A percentile compares a stretch with the other conserved stretches of the same genome.
Conservation (phyloP, 768 basidiomycete species). For the Mycena galopus region DNA sequence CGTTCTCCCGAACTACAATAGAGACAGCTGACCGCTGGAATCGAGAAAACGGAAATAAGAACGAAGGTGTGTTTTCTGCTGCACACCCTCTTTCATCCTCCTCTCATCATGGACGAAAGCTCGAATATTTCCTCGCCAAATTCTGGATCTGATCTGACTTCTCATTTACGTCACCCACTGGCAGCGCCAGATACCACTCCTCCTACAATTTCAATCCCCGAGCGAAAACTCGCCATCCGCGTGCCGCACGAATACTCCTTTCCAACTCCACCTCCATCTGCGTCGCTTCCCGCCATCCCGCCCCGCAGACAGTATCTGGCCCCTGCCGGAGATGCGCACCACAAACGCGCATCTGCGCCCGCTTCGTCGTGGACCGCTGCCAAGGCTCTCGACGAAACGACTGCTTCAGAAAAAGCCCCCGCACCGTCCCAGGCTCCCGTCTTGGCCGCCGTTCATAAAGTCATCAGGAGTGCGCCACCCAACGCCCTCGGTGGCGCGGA, state of each 20-base stretch:
- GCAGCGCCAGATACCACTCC: neutral
- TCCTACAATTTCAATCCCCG: neutral
- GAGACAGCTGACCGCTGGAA: no score
- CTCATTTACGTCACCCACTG: neutral
- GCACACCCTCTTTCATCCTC: no score
- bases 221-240: constrained; percentile 29
- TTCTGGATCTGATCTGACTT: neutral
- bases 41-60: no score
- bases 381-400: neutral
- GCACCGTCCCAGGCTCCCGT: neutral
- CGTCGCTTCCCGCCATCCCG: constrained; percentile 26
- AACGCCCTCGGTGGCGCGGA: neutral
- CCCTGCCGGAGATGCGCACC: constrained; percentile 12
- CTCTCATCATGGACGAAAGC: no score
- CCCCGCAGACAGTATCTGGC: constrained; percentile 13
- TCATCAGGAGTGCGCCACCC: neutral
- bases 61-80: no score
- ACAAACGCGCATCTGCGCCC: constrained; percentile 11
- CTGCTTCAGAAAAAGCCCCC: neutral
- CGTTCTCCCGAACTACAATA: no score
- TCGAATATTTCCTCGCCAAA: no score
- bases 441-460: constrained; percentile 16
- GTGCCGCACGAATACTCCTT: constrained; percentile 25
- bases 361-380: neutral
- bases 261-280: constrained; percentile 31